Evolutionary conservation across 2,329 filamentous ascomycete genomes (phyloP), one percentile per base, ranked within the genome.

Genomic region (Colletotrichum costaricense): DNA sequence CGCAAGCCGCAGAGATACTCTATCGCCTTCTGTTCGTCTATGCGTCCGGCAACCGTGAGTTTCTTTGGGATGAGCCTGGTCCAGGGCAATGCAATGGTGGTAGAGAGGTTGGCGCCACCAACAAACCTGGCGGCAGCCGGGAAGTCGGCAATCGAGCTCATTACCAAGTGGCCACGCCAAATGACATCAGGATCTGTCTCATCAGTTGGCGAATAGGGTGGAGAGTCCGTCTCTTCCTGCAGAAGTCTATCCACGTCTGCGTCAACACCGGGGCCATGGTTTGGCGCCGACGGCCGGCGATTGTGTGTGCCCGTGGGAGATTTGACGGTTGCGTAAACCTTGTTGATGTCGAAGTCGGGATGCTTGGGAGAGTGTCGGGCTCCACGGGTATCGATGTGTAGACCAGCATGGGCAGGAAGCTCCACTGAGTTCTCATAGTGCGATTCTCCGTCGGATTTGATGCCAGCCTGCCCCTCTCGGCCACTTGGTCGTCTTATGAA

Each of bases 1-100:
- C 95, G 91, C 74, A 98, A 87, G 63, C 94, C 92, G 79, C 95
- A 97, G 0, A 99, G 91, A 78, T 99, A 99, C 74, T 97, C 94
- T 69, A 95, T 95, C 12, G 96, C 97, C 76, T 93, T 93, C 73
- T 93, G 89, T 76, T 94, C 91, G 64, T 94, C 91, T 73, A 99
- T 97, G 22, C 97, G 91, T 1, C 94, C 94, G 60, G 92, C 92
- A 26, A 97, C 92, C 7, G 89, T 91, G 35, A 97, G 86, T 8
- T 87, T 88, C 35, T 89, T 86, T 0, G 95, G 93, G 8, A 98
- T 90, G 11, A 98, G 85, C 70, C 93, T 90, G 22, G 88, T 88
- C 95, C 95, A 98, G 0, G 86, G 80, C 19, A 84, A 68, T 1
- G 77, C 76, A 24, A 83, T 78, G 0, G 92, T 89, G 74, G 88